phyloP scores from a whole-genome alignment of 129 eudicot genomes.

The Arctium minus region DNA sequence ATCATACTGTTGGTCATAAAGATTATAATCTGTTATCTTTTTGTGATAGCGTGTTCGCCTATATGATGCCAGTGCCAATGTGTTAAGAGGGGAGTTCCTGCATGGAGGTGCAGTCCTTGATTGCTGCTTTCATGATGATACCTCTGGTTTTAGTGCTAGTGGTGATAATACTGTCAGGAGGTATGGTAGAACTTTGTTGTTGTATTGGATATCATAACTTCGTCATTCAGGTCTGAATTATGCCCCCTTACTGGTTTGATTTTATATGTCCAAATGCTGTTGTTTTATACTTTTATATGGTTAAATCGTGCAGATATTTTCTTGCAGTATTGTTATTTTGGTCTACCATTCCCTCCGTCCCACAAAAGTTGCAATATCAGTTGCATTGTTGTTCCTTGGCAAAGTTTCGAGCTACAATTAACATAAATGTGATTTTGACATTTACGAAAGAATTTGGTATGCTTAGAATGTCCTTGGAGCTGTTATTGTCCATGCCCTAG shows the following conservation, averaged over 20 bases:
- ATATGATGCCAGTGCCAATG: constrained; percentile 81
- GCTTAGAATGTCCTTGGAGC: no score
- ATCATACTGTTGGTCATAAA: neutral
- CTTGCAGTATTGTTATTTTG: neutral
- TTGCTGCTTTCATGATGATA: constrained; percentile 90
- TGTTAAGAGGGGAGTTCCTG: constrained; percentile 79
- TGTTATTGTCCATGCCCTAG: no score
- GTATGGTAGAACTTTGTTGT: constrained; percentile 26
- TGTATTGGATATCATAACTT: neutral
- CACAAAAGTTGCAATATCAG: neutral
- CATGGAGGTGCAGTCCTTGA: constrained; percentile 86
- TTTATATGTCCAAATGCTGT: neutral
- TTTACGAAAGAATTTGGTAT: no score
- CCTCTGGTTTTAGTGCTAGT: constrained; percentile 82
- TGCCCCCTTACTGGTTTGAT: neutral
- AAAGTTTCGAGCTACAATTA: no score
- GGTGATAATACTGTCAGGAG: constrained; percentile 71
- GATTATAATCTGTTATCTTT: neutral
- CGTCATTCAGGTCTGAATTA: neutral
- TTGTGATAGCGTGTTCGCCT: constrained; percentile 62
- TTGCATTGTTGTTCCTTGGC: no score
- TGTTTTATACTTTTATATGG: neutral
- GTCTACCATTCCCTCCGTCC: neutral
- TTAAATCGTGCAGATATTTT: neutral
- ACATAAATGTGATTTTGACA: no score